Percentiles rank a stretch among this genome's conserved stretches.
These are phyloP conservation scores for Helotiales sp. DNA, from an alignment of 2,329 filamentous ascomycete species.

Conservation along the genomic window DNA sequence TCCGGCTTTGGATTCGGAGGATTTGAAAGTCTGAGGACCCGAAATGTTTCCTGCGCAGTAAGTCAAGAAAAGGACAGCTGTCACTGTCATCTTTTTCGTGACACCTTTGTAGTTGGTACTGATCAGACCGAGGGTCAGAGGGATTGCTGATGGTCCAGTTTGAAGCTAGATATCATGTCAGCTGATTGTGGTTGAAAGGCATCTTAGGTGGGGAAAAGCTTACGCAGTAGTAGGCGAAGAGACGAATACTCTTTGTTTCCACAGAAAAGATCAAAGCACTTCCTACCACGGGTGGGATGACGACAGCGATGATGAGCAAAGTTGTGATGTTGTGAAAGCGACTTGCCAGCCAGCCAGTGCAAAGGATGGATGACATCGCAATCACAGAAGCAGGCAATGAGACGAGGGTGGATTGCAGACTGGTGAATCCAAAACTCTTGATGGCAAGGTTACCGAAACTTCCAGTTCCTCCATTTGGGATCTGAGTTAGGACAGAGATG, in stretches of 20 bases:
- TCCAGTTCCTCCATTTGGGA: constrained; percentile 61
- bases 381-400: constrained; percentile 24
- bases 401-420: constrained; percentile 35
- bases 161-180: constrained; percentile 37
- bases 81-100: constrained; percentile 36
- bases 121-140: constrained; percentile 33
- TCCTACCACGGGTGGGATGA: constrained; percentile 28
- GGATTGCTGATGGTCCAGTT: constrained; percentile 32
- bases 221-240: constrained; percentile 34
- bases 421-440: constrained; percentile 38
- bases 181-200: background rate
- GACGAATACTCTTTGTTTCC: constrained; percentile 20
- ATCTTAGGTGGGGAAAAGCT: background rate
- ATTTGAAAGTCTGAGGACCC: constrained; percentile 26
- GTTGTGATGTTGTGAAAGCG: constrained; percentile 24
- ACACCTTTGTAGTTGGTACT: constrained; percentile 32
- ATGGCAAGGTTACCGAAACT: constrained; percentile 53
- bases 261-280: constrained; percentile 30
- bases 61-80: constrained; percentile 23
- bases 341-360: constrained; percentile 39
- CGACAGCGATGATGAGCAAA: constrained; percentile 23
- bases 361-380: constrained; percentile 21
- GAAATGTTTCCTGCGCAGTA: constrained; percentile 31
- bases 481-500: constrained; percentile 53
- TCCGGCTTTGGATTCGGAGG: constrained; percentile 13